Conservation (phyloP, 371 early-diverging fungal genomes). For the Mucor velutinosus region DNA sequence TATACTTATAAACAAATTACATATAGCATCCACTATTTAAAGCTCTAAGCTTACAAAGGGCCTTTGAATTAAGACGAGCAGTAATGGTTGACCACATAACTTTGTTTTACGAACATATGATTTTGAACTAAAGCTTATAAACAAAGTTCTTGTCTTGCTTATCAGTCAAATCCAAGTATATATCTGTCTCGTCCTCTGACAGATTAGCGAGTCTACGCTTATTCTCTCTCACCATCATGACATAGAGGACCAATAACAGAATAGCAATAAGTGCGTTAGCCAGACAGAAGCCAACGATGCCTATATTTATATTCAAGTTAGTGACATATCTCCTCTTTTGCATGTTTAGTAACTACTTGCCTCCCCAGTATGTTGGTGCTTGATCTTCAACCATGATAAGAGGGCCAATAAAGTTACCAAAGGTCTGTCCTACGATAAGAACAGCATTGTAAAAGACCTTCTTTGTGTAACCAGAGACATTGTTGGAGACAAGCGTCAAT, state of each 20-base stretch:
- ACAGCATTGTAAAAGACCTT: slow-evolving; percentile 24
- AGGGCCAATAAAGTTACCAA: slow-evolving; percentile 36
- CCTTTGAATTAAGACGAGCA: no score
- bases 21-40: not conserved
- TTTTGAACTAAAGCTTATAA: slow-evolving; percentile 32
- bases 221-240: slow-evolving; percentile 28
- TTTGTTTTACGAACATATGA: no score
- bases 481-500: slow-evolving; percentile 23
- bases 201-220: slow-evolving; percentile 20
- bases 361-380: slow-evolving; percentile 22
- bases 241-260: slow-evolving; percentile 10
- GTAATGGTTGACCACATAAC: no score
- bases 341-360: not conserved
- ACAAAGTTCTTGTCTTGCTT: slow-evolving; percentile 35
- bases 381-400: slow-evolving; percentile 24
- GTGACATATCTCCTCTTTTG: not conserved
- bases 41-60: not conserved
- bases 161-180: slow-evolving; percentile 39
- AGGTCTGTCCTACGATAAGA: slow-evolving; percentile 19
- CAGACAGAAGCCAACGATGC: slow-evolving; percentile 20
- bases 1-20: not conserved
- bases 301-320: not conserved
- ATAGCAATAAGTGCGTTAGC: slow-evolving; percentile 18
- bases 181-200: slow-evolving; percentile 9
- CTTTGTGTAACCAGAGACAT: slow-evolving; percentile 33